Percentiles rank a stretch among this genome's conserved stretches.
These are phyloP conservation scores for Xerocomellus intermedius DNA, from an alignment of 768 basidiomycete species.

Conservation along the genomic window DNA sequence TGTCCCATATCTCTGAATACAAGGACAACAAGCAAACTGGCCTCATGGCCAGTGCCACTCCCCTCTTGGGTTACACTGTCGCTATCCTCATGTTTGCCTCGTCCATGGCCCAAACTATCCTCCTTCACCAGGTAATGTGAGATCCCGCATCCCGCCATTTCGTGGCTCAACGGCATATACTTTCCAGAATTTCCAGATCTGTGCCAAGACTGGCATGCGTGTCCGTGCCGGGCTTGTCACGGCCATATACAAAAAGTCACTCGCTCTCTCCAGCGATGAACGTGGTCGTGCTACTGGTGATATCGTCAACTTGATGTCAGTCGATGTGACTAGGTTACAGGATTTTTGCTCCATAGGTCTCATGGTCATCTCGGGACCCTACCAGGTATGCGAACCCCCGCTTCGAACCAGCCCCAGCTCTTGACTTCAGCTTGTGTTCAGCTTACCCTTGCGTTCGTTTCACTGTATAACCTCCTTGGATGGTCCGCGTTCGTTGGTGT, in stretches of 20 bases:
- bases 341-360: constrained; percentile 81
- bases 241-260: constrained; percentile 79
- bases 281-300: constrained; percentile 80
- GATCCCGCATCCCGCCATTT: not conserved
- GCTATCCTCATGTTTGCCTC: constrained; percentile 77
- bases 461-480: constrained; percentile 83
- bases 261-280: constrained; percentile 84
- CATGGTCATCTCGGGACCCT: constrained; percentile 80
- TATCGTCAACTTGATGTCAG: constrained; percentile 92
- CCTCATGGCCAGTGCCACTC: constrained; percentile 30
- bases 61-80: constrained; percentile 70
- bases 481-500: constrained; percentile 90
- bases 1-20: constrained; percentile 80
- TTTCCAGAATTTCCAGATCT: constrained; percentile 77
- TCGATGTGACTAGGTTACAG: constrained; percentile 75
- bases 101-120: constrained; percentile 70
- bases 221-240: constrained; percentile 85
- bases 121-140: constrained; percentile 67
- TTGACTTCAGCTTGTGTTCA: constrained; percentile 21
- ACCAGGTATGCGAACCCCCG: constrained; percentile 53
- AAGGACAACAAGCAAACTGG: constrained; percentile 44
- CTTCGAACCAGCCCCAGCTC: not conserved
- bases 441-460: constrained; percentile 81
- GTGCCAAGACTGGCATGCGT: constrained; percentile 87
- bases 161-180: no score